Base-by-base conservation (phyloP, 192 early-diverging fungal species). In the Phycomyces blakesleeanus region DNA sequence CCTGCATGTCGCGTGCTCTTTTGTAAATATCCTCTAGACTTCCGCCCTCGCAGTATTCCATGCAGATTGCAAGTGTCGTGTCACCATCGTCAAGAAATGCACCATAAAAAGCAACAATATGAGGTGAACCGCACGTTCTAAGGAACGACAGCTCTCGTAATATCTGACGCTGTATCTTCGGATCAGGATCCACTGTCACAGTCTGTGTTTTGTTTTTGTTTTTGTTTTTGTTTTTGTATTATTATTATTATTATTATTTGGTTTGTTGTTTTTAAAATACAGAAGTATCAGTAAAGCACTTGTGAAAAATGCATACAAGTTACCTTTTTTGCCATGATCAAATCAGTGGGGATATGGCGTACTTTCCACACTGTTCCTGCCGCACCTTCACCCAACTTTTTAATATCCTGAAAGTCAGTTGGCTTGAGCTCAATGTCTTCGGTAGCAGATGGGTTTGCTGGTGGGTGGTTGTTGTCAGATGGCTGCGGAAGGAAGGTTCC, bases 21-120 rank as follows among this genome's bases (percentile, higher is more conserved):
- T 91, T 92, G 71, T 95, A 97, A 7, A 99, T 89, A 25, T 82
- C 79, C 61, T 99, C 95, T 37, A 99, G 81, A 54, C 92, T 94
- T 38, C 97, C 94, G 5, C 91, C 84, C 67, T 92, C 89, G 77
- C 96, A 96, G 68, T 90, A 96, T 80, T 98, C 97, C 90, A 99
- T 96, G 71, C 91, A 94, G 27, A 99, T 94, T 7, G 87, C 91
- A 24, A 99, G 84, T 15, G 84, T 83, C 47, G 81, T 78, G 42
- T 87, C 85, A 44, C 84, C 88, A 16, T 91, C 90, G 38, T 89
- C 83, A 50, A 90, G 78, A 64, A 89, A 96, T 10, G 96, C 91
- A 29, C 96, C 97, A 68, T 90, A 97, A 66, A 89, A 99, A 21
- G 90, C 84, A 0, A 99, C 94, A 57, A 98, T 96, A 70, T 92